phyloP scores from a whole-genome alignment of 768 basidiomycete species.

The Tricholoma sp. region DNA sequence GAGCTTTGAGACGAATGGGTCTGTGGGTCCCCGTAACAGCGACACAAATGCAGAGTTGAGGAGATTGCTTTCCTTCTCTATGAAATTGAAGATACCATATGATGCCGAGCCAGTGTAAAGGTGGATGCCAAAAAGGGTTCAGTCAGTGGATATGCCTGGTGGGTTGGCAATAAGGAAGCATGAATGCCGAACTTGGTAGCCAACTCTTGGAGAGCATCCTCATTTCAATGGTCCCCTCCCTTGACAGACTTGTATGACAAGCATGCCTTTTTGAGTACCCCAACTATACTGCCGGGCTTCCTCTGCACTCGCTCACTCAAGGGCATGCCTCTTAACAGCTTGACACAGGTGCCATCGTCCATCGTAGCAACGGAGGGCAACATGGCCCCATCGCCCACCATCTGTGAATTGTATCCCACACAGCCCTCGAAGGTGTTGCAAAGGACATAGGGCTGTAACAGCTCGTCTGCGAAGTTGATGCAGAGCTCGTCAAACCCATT shows the following conservation, averaged over 20 bases:
- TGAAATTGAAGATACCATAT: conserved; percentile 67
- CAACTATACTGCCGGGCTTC: conserved; percentile 76
- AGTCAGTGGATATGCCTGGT: conserved; percentile 41
- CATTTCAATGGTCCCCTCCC: conserved; percentile 62
- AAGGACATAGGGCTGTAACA: conserved; percentile 73
- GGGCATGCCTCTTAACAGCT: conserved; percentile 72
- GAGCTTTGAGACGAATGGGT: conserved; percentile 74
- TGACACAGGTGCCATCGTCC: conserved; percentile 81
- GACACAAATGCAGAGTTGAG: conserved; percentile 81
- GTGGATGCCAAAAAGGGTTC: conserved; percentile 74
- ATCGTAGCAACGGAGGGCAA: conserved; percentile 66
- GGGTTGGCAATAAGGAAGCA: conserved; percentile 64
- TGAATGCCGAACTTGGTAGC: conserved; percentile 66
- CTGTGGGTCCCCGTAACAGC: conserved; percentile 64
- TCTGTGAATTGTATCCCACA: conserved; percentile 57
- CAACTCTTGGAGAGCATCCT: conserved; percentile 70
- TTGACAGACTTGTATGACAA: conserved; percentile 76
- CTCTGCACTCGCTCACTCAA: conserved; percentile 60
- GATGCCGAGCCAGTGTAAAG: conserved; percentile 75
- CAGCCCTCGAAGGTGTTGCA: conserved; percentile 69
- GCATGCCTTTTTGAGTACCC: conserved; percentile 68
- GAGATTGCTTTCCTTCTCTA: conserved; percentile 71
- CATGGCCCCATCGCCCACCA: conserved; percentile 60
- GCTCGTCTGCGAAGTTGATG: conserved; percentile 83
- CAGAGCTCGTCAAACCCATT: conserved; percentile 85